Evolutionary conservation across 2,329 filamentous ascomycete genomes (phyloP).

Genomic region (Exophiala sideris): DNA sequence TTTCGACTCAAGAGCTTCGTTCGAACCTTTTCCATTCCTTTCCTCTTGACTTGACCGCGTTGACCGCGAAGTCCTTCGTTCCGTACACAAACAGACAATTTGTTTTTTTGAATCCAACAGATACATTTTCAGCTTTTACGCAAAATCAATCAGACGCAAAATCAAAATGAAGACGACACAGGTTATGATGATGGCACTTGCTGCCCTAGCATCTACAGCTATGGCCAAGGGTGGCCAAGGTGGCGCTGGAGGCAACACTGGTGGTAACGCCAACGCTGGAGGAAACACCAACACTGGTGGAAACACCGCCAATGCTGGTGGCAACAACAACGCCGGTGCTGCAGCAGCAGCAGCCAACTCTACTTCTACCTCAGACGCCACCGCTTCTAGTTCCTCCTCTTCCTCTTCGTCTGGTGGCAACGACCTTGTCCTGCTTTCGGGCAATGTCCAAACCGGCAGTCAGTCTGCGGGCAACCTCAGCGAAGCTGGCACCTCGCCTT

Average conservation of each 20-base stretch:
- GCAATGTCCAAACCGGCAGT: constrained; percentile 23
- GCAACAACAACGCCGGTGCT: constrained; percentile 6
- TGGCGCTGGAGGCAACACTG: constrained; percentile 4
- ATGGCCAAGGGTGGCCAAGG: constrained; percentile 17
- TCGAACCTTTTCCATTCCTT: constrained; percentile 15
- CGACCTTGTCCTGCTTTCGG: constrained; percentile 9
- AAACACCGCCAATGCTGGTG: constrained; percentile 13
- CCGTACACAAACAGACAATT: constrained; percentile 1
- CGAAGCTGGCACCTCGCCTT: constrained; percentile 18
- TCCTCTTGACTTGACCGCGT: constrained; percentile 21
- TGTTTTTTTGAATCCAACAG: constrained; percentile 1
- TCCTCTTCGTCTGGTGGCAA: neutral
- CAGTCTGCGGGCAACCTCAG: constrained; percentile 12
- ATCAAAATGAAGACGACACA: constrained; percentile 24
- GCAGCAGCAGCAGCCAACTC: no score
- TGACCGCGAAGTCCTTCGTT: constrained; percentile 27
- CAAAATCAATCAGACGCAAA: neutral
- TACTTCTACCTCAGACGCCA: no score
- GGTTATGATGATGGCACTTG: constrained; percentile 17
- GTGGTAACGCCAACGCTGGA: constrained; percentile 6
- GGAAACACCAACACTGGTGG: constrained; percentile 7
- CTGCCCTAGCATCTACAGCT: constrained; percentile 15
- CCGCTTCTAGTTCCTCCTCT: no score
- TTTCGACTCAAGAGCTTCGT: constrained; percentile 1
- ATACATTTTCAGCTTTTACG: no score